Conservation (phyloP, 2,329 filamentous ascomycete species). For the Tolypocladium tundrense region DNA sequence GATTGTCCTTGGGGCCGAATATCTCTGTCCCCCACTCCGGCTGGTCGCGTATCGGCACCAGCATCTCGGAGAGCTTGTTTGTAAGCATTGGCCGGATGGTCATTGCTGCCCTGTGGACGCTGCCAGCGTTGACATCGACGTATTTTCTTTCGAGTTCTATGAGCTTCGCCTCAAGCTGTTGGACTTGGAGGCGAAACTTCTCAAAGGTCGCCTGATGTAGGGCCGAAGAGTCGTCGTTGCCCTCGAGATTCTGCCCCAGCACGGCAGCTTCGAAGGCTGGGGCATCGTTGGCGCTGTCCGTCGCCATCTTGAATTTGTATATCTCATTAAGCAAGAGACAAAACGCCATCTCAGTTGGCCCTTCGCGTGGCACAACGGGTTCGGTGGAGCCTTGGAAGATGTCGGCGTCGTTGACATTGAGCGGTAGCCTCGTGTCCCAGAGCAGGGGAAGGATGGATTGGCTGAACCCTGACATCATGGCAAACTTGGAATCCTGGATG, state of each 20-base stretch:
- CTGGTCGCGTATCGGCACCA: constrained; percentile 34
- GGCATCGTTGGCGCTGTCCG: constrained; percentile 28
- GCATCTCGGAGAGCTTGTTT: constrained; percentile 36
- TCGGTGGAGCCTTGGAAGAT: constrained; percentile 42
- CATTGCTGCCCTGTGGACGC: constrained; percentile 40
- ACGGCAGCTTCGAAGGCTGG: constrained; percentile 40
- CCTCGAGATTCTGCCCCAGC: constrained; percentile 29
- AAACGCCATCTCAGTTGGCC: constrained; percentile 53
- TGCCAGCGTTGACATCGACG: constrained; percentile 40
- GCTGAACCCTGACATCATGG: constrained; percentile 46
- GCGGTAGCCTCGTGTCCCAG: constrained; percentile 46
- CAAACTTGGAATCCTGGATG: constrained; percentile 46
- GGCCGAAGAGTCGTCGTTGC: constrained; percentile 12
- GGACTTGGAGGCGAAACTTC: constrained; percentile 30
- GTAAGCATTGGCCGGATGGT: constrained; percentile 35
- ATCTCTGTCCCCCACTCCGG: constrained; percentile 41
- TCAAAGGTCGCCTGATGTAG: constrained; percentile 17
- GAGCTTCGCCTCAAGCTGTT: constrained; percentile 31
- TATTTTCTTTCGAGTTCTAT: constrained; percentile 36
- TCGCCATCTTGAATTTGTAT: constrained; percentile 35
- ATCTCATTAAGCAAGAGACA: constrained; percentile 40
- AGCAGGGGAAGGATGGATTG: constrained; percentile 39
- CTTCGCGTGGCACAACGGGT: constrained; percentile 39
- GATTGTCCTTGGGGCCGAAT: constrained; percentile 37
- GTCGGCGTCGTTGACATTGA: constrained; percentile 50